Conservation (phyloP, 176 grass and related monocot genomes). For the Olyra latifolia region DNA sequence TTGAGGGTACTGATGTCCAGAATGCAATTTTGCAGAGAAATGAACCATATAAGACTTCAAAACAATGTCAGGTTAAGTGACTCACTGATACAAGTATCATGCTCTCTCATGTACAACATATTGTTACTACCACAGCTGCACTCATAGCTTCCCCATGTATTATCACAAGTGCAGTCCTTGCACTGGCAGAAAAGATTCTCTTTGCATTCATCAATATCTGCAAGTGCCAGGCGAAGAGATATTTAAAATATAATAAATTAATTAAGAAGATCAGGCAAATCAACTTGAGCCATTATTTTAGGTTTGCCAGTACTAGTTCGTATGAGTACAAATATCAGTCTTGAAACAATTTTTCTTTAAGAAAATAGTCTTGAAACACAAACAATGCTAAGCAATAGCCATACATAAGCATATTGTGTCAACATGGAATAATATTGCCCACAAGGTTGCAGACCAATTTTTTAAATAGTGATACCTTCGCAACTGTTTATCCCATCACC, state of each 20-base stretch:
- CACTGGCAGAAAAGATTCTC: slow-evolving; percentile 82
- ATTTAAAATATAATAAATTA: neutral
- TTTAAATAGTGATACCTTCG: slow-evolving; percentile 45
- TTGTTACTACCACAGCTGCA: slow-evolving; percentile 63
- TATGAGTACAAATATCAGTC: neutral
- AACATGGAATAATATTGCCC: neutral
- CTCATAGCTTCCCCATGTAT: slow-evolving; percentile 89
- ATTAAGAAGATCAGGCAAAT: neutral
- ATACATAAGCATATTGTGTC: neutral
- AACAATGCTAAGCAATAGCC: neutral
- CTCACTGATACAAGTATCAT: slow-evolving; percentile 92
- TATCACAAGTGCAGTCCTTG: slow-evolving; percentile 61
- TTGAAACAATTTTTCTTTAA: neutral
- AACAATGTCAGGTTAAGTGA: neutral
- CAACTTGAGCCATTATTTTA: neutral
- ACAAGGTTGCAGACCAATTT: neutral
- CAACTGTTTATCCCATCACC: slow-evolving; percentile 70
- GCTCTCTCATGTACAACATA: slow-evolving; percentile 80
- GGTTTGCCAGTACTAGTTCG: neutral
- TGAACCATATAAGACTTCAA: neutral
- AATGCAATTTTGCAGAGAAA: neutral
- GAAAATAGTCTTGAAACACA: neutral
- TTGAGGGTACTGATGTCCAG: neutral
- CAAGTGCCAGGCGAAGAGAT: neutral
- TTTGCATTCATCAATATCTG: slow-evolving; percentile 89